Base-by-base conservation (phyloP, 345 rosid species). In the Nasturtium officinale region DNA sequence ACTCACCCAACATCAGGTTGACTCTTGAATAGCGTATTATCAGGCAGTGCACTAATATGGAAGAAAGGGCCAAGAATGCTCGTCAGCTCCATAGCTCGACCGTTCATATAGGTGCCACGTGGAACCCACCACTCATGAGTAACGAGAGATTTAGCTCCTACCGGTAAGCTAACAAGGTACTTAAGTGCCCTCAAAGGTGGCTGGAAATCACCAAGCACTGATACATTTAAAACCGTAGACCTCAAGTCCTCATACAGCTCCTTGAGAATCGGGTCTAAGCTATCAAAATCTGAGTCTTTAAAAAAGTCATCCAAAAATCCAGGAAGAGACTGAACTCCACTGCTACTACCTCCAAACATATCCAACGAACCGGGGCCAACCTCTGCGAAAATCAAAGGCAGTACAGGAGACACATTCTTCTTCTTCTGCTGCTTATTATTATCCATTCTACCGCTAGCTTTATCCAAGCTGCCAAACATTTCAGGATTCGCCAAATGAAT, bases 1-100 rank as follows among this genome's bases (percentile, higher is more conserved):
- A 83, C 96, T 91, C 77, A 91, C 99, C 97, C 98, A 61, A 95
- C 94, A 81, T 95, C 99, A 28, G 98, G 99, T 69, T 85, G 92
- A 84, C 89, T 86, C 89, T 90, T 90, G 82, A 95, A 95, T 56
- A 84, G 85, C 28, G 85, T 54, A 21, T 83, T 82, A 85, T 95
- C 99, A 8, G 90, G 98, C 84, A 90, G 69, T 9, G 97, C 94
- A 62, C 99, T 95, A n/a, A 91, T 89, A 76, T 90, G 98, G 65
- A 95, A 89, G 77, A 91, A 95, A 21, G 99, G 98, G 3, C 98
- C 99, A 64, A 95, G 80, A 81, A 95, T 90, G 77, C 99, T 95
- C 0, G 99, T 91, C 96, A 95, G 82, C 85, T 95, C 99, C 28
- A 89, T 90, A 43, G 84, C 99, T 57, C 98, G 82, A 16, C 99